A percentile compares a stretch with the other conserved stretches of the same genome.
Evolutionary conservation across 2,329 filamentous ascomycete species (phyloP).

Genomic region (Scortechinia acanthostroma): DNA sequence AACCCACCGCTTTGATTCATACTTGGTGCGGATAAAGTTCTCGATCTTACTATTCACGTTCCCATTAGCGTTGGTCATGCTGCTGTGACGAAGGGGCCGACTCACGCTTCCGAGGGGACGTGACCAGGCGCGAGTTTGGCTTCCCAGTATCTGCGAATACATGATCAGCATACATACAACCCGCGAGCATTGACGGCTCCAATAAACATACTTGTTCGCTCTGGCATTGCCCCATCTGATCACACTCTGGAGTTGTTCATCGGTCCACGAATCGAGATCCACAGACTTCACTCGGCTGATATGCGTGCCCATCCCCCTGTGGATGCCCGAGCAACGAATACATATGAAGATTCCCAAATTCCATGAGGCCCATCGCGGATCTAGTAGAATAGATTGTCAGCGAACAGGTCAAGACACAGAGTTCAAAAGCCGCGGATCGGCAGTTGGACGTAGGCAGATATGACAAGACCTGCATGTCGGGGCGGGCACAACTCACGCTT

Average conservation of each 20-base stretch:
- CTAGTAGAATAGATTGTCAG: too few species aligned
- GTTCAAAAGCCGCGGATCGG: background rate
- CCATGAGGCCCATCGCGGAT: conserved; percentile 98
- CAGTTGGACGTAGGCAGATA: background rate
- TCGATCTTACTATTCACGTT: conserved; percentile 66
- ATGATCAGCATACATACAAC: too few species aligned
- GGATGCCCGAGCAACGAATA: conserved; percentile 96
- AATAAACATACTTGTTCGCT: conserved; percentile 75
- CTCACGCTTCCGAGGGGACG: conserved; percentile 73
- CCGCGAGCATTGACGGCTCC: too few species aligned
- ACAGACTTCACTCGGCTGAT: conserved; percentile 97
- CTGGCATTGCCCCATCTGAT: conserved; percentile 91
- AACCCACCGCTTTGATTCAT: conserved; percentile 97
- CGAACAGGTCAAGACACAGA: too few species aligned
- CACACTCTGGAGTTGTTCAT: conserved; percentile 91
- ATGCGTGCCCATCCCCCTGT: conserved; percentile 97
- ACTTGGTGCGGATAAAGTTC: conserved; percentile 99
- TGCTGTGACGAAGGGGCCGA: background rate
- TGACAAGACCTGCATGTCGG: background rate
- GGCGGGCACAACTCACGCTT: conserved; percentile 60
- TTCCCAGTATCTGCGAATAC: conserved; percentile 55
- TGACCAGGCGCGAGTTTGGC: conserved; percentile 85
- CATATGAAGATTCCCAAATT: conserved; percentile 95
- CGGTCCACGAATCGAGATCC: conserved; percentile 95
- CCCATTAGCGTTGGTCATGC: background rate